These are phyloP conservation scores for Rachicladosporium sp. DNA, from an alignment of 2,329 filamentous ascomycete species.

Conservation along the genomic window DNA sequence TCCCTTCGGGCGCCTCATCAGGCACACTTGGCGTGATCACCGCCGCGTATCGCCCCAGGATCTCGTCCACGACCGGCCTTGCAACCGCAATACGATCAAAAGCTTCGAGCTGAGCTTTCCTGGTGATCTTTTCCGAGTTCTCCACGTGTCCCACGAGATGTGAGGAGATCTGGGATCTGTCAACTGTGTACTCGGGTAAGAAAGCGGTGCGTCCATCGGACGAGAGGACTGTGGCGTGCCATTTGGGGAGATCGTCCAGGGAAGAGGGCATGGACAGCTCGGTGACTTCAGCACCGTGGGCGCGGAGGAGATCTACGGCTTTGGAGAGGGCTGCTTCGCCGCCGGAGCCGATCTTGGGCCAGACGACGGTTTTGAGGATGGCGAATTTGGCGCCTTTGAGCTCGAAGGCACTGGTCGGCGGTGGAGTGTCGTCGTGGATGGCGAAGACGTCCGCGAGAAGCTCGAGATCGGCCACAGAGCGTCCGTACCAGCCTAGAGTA, in stretches of 20 bases:
- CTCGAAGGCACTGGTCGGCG: constrained; percentile 1
- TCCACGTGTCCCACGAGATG: constrained; percentile 41
- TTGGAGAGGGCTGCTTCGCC: constrained; percentile 25
- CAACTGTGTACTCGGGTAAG: constrained; percentile 39
- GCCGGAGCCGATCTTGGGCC: constrained; percentile 29
- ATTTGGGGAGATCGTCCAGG: constrained; percentile 38
- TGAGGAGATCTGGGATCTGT: constrained; percentile 35
- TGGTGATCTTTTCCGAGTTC: constrained; percentile 30
- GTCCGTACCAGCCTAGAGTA: constrained; percentile 49
- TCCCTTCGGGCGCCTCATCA: constrained; percentile 47
- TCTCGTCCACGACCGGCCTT: constrained; percentile 42
- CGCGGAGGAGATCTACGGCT: constrained; percentile 21
- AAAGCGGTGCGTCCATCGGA: constrained; percentile 44
- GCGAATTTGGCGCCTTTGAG: constrained; percentile 43
- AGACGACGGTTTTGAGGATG: constrained; percentile 42
- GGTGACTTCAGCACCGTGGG: constrained; percentile 43
- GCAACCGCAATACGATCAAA: constrained; percentile 44
- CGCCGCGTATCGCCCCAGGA: constrained; percentile 41
- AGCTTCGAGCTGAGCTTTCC: constrained; percentile 39
- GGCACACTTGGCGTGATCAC: constrained; percentile 46
- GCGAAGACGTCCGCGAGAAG: constrained; percentile 43
- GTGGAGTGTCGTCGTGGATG: constrained; percentile 39
- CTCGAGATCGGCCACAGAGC: constrained; percentile 46
- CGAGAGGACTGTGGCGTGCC: constrained; percentile 40
- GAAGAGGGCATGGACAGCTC: constrained; percentile 42